phyloP scores from a whole-genome alignment of 176 grass and related monocot species.

The Rhynchospora tenuis region DNA sequence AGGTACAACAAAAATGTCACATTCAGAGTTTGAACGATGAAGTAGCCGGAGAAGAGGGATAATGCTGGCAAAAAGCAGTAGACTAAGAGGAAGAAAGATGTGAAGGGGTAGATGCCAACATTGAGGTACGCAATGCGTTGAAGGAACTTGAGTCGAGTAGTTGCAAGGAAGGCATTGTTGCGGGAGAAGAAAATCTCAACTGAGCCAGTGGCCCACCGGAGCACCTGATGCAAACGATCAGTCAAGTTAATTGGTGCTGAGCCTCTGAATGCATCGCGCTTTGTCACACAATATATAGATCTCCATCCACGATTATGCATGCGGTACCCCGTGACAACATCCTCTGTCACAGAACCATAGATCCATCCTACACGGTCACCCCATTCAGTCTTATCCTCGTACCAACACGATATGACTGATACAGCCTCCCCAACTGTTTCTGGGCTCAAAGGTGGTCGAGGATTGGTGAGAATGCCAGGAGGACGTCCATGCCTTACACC shows the following conservation, averaged over 20 bases:
- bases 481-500: constrained; percentile 63
- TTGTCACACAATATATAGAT: constrained; percentile 85
- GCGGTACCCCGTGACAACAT: constrained; percentile 90
- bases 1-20: constrained; percentile 85
- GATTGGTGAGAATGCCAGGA: constrained; percentile 60
- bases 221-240: constrained; percentile 81
- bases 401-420: constrained; percentile 88
- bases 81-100: constrained; percentile 55
- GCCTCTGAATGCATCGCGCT: constrained; percentile 91
- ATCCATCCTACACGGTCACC: constrained; percentile 97
- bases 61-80: constrained; percentile 99
- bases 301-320: constrained; percentile 99
- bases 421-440: constrained; percentile 82
- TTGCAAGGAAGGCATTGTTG: constrained; percentile 85
- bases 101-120: constrained; percentile 59
- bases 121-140: constrained; percentile 65
- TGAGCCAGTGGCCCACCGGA: constrained; percentile 91
- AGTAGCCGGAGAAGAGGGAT: constrained; percentile 90
- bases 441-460: constrained; percentile 60
- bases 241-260: constrained; percentile 94
- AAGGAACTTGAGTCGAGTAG: constrained; percentile 58
- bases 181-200: constrained; percentile 99
- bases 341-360: constrained; percentile 92
- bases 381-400: constrained; percentile 99
- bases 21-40: constrained; percentile 90